A percentile compares a stretch with the other conserved stretches of the same genome.
Conservation (phyloP, 2,329 filamentous ascomycete species). For the Chaetomium strumarium region DNA sequence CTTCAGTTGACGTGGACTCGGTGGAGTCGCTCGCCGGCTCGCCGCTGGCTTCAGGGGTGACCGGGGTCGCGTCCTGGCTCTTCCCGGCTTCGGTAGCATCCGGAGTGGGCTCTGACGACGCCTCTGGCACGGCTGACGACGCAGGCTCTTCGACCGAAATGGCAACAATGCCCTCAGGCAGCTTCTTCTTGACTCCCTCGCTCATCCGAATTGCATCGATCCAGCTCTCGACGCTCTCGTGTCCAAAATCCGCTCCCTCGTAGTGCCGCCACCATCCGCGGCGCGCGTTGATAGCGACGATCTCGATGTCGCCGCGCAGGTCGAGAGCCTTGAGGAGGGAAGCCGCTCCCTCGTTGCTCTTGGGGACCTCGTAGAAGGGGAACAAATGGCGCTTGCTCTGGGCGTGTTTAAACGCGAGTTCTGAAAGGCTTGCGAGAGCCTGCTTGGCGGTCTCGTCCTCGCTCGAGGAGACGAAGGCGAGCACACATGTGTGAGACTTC, state of each 20-base stretch:
- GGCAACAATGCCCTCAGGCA: slow-evolving; percentile 55
- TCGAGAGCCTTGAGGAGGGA: slow-evolving; percentile 56
- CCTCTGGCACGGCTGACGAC: slow-evolving; percentile 31
- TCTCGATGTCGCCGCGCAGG: slow-evolving; percentile 56
- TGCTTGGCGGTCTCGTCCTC: slow-evolving; percentile 47
- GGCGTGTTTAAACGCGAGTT: slow-evolving; percentile 70
- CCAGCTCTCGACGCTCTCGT: slow-evolving; percentile 69
- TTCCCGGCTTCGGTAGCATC: slow-evolving; percentile 21
- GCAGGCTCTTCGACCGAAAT: slow-evolving; percentile 36
- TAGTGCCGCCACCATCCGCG: slow-evolving; percentile 81
- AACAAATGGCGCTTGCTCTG: slow-evolving; percentile 64
- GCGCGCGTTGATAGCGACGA: slow-evolving; percentile 80
- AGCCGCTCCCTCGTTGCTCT: slow-evolving; percentile 50
- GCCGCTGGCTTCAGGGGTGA: slow-evolving; percentile 20
- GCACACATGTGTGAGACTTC: slow-evolving; percentile 76
- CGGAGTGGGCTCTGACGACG: slow-evolving; percentile 32
- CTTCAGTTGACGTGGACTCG: slow-evolving; percentile 19
- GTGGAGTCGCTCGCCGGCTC: slow-evolving; percentile 14
- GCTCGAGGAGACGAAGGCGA: slow-evolving; percentile 61
- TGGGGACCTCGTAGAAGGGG: slow-evolving; percentile 73
- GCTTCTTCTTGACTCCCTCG: slow-evolving; percentile 72
- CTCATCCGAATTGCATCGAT: slow-evolving; percentile 87
- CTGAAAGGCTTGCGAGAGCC: slow-evolving; percentile 58
- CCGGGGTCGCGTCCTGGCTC: slow-evolving; percentile 14
- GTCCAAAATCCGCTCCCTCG: slow-evolving; percentile 49